These are phyloP conservation scores for Neurospora sp. DNA, from an alignment of 495 filamentous ascomycete genomes.

Conservation along the genomic window DNA sequence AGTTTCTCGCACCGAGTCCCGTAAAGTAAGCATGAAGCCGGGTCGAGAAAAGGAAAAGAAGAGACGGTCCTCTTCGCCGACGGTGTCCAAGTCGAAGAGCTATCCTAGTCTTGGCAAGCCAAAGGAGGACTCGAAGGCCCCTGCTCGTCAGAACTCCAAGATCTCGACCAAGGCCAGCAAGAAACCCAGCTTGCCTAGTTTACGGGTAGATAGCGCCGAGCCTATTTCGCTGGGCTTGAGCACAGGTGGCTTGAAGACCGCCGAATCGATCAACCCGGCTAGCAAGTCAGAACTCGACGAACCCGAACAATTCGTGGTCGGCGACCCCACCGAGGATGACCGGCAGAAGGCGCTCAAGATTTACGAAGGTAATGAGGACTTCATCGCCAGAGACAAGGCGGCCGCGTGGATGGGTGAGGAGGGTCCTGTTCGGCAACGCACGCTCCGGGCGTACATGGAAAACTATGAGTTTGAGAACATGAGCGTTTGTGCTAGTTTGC, in stretches of 20 bases:
- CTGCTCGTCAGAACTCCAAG: conserved; percentile 10
- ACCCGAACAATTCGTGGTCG: conserved; percentile 30
- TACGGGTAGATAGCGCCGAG: conserved; percentile 23
- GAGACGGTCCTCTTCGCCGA: conserved; percentile 18
- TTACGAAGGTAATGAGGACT: conserved; percentile 75
- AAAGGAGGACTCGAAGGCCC: conserved; percentile 7
- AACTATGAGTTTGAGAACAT: conserved; percentile 77
- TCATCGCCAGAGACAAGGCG: conserved; percentile 63
- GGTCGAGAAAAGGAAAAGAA: conserved; percentile 7
- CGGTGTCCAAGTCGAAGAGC: conserved; percentile 25
- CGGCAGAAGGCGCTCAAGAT: conserved; percentile 68
- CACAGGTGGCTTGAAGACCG: conserved; percentile 5
- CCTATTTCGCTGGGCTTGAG: conserved; percentile 12
- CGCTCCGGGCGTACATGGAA: conserved; percentile 80
- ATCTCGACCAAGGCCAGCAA: conserved; percentile 30
- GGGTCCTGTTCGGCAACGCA: conserved; percentile 52
- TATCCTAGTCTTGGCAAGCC: conserved; percentile 17
- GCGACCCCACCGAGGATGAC: conserved; percentile 53
- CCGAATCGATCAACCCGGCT: conserved; percentile 13
- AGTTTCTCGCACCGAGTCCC: conserved; percentile 2
- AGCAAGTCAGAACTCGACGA: conserved; percentile 35
- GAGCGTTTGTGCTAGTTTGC: conserved; percentile 71
- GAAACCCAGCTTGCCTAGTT: conserved; percentile 34
- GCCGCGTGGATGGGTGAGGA: conserved; percentile 84
- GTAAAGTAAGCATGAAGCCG: conserved; percentile 14